These are phyloP conservation scores for Xylariaceae sp. DNA, from an alignment of 2,329 filamentous ascomycete genomes.

Conservation along the genomic window DNA sequence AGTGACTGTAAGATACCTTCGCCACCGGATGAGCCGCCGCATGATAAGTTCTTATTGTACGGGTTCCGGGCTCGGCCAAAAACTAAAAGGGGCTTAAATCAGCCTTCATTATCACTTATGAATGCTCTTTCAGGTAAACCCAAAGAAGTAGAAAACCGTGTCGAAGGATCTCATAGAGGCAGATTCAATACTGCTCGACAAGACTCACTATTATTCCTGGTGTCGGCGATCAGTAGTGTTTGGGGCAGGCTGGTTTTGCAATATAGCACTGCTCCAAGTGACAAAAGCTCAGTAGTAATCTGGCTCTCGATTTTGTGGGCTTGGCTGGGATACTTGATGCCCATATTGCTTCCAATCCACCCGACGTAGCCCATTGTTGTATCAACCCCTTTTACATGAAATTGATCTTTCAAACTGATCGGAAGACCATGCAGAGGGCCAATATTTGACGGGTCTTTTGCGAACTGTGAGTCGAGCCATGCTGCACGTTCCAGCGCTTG, in stretches of 20 bases:
- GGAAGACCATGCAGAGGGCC: slow-evolving; percentile 37
- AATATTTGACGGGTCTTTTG: slow-evolving; percentile 35
- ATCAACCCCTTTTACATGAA: slow-evolving; percentile 24
- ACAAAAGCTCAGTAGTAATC: slow-evolving; percentile 17
- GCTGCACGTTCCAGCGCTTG: slow-evolving; percentile 33
- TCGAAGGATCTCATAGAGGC: no score
- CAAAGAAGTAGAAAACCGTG: no score
- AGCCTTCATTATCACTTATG: no score
- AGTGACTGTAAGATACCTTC: slow-evolving; percentile 42
- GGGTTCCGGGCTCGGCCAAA: slow-evolving; percentile 64
- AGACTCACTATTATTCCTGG: slow-evolving; percentile 47
- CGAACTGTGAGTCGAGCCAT: slow-evolving; percentile 40
- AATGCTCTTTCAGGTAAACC: no score
- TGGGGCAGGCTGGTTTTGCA: slow-evolving; percentile 55
- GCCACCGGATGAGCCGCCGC: slow-evolving; percentile 63
- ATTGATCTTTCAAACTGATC: slow-evolving; percentile 28
- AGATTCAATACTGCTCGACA: no score
- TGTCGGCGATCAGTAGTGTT: slow-evolving; percentile 53
- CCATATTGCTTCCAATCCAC: slow-evolving; percentile 34
- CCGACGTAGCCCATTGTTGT: slow-evolving; percentile 25
- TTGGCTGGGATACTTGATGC: slow-evolving; percentile 33
- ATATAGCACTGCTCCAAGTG: slow-evolving; percentile 41
- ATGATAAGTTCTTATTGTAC: slow-evolving; percentile 54
- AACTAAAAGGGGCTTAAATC: slow-evolving; percentile 26
- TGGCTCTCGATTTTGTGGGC: slow-evolving; percentile 12